Evolutionary conservation across 176 grass and related monocot species (phyloP).

Genomic region (Triticum turgidum): DNA sequence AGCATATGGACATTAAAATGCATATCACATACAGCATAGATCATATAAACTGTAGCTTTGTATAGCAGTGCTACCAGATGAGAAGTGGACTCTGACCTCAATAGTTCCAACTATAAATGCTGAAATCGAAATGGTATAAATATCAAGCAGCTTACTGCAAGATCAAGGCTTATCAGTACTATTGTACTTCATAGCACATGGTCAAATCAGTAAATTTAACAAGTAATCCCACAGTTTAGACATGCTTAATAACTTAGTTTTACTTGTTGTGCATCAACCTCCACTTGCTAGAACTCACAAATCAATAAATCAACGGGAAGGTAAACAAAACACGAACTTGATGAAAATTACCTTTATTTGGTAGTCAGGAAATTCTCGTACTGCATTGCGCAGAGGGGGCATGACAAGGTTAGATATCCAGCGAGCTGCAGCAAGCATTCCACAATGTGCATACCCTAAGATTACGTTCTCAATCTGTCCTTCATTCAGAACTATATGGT

Average conservation of each 20-base stretch:
- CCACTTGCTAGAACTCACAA: background rate
- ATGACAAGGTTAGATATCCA: constrained; percentile 59
- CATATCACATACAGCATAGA: background rate
- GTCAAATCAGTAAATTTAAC: background rate
- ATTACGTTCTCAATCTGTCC: constrained; percentile 61
- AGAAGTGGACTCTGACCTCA: background rate
- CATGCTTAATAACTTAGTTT: background rate
- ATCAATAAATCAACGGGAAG: background rate
- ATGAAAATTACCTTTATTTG: constrained; percentile 67
- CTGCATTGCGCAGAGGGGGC: constrained; percentile 51
- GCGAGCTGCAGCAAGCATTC: constrained; percentile 64
- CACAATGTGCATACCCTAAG: constrained; percentile 83
- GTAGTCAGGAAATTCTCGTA: constrained; percentile 61
- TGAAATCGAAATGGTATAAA: background rate
- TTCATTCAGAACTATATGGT: constrained; percentile 67
- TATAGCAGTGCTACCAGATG: background rate
- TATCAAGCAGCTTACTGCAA: background rate
- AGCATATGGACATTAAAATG: background rate
- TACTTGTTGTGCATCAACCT: background rate
- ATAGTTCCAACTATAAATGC: background rate
- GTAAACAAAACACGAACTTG: background rate
- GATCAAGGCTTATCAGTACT: background rate
- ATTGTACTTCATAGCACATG: background rate
- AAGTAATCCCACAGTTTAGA: background rate
- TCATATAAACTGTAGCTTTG: background rate